Evolutionary conservation across 2,329 filamentous ascomycete genomes (phyloP).

Genomic region (Paraphaeosphaeria minitans): DNA sequence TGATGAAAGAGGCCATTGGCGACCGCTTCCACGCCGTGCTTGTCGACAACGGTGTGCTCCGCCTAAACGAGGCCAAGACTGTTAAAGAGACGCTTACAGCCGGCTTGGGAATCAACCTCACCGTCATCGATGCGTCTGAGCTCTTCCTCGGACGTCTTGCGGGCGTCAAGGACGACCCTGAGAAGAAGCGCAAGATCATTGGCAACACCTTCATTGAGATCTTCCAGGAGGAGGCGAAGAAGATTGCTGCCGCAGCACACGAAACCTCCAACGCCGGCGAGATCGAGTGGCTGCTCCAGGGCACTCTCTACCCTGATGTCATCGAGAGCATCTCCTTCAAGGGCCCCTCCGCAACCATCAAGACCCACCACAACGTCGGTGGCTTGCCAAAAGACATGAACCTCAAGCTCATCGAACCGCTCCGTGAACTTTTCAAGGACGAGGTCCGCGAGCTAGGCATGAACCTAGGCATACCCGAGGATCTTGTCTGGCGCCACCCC

Average conservation of each 20-base stretch:
- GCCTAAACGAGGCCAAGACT: conserved; percentile 79
- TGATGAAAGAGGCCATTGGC: conserved; percentile 86
- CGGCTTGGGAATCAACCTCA: conserved; percentile 88
- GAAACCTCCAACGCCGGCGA: conserved; percentile 71
- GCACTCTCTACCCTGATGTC: conserved; percentile 78
- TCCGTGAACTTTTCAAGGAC: conserved; percentile 82
- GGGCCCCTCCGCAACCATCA: conserved; percentile 72
- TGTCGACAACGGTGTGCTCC: conserved; percentile 84
- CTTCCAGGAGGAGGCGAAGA: conserved; percentile 78
- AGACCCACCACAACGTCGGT: conserved; percentile 76
- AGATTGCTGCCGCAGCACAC: conserved; percentile 73
- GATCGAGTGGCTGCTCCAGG: conserved; percentile 86
- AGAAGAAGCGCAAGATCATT: conserved; percentile 91
- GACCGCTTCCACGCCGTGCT: conserved; percentile 84
- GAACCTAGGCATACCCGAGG: conserved; percentile 71
- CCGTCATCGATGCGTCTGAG: conserved; percentile 79
- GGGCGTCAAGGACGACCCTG: conserved; percentile 75
- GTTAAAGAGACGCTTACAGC: conserved; percentile 80
- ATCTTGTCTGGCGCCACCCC: conserved; percentile 79
- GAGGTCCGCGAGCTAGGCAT: conserved; percentile 75
- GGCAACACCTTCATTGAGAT: conserved; percentile 80
- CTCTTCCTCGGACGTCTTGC: conserved; percentile 77
- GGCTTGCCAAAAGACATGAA: conserved; percentile 67
- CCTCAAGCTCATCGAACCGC: conserved; percentile 76
- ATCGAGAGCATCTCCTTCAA: conserved; percentile 76